Conservation (phyloP, 2,329 filamentous ascomycete species). For the Cladophialophora immunda region DNA sequence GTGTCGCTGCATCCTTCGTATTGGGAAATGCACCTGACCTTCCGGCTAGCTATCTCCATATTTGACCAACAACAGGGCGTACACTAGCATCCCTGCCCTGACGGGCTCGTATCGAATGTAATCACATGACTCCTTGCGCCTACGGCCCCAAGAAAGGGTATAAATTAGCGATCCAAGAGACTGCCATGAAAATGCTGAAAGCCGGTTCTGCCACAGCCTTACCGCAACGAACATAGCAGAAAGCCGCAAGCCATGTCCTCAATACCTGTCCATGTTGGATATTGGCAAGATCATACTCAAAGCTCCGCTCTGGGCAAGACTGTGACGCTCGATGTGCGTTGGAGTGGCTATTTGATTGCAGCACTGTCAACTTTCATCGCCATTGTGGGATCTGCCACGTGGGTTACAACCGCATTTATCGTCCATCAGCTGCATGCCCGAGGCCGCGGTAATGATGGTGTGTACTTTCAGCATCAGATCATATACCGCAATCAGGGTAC, state of each 20-base stretch:
- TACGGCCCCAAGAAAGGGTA: too few species aligned
- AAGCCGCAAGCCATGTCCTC: constrained; percentile 1
- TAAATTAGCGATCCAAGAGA: too few species aligned
- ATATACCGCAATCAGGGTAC: constrained; percentile 15
- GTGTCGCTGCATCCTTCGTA: too few species aligned
- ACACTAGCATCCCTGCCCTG: too few species aligned
- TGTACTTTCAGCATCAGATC: constrained; percentile 19
- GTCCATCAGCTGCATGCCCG: constrained; percentile 6
- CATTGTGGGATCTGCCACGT: constrained; percentile 14
- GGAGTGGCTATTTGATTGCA: constrained; percentile 1
- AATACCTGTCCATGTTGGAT: background rate
- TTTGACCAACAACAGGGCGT: too few species aligned
- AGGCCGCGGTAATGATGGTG: constrained; percentile 6
- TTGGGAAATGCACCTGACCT: too few species aligned
- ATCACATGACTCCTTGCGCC: too few species aligned
- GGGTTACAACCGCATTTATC: background rate
- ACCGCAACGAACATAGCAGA: too few species aligned
- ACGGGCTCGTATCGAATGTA: too few species aligned
- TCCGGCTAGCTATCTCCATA: too few species aligned
- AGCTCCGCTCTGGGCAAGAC: background rate
- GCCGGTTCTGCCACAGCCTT: too few species aligned
- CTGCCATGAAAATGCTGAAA: too few species aligned
- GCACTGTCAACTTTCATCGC: constrained; percentile 12
- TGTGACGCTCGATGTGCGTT: constrained; percentile 5
- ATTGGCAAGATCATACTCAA: background rate